A percentile compares a stretch with the other conserved stretches of the same genome.
Conservation (phyloP, 176 grass and related monocot species). For the Canna indica region DNA sequence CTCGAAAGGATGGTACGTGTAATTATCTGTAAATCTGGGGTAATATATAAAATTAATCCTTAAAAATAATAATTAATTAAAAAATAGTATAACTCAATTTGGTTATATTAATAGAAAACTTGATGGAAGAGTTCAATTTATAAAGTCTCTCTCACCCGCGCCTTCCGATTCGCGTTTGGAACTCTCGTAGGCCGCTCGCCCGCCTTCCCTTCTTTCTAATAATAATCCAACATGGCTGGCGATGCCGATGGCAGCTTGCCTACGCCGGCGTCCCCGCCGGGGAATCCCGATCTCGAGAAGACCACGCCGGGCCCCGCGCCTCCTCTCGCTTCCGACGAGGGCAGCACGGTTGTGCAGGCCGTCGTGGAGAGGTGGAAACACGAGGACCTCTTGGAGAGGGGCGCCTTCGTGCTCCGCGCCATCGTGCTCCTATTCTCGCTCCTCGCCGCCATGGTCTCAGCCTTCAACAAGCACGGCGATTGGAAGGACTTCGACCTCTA, state of each 20-base stretch:
- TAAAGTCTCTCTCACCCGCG: too few species aligned
- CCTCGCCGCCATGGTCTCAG: constrained; percentile 41
- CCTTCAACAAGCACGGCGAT: constrained; percentile 58
- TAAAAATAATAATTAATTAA: too few species aligned
- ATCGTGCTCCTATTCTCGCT: constrained; percentile 36
- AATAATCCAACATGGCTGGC: too few species aligned
- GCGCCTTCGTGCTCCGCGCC: constrained; percentile 30
- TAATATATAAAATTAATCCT: too few species aligned
- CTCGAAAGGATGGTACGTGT: too few species aligned
- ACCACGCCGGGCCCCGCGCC: not conserved
- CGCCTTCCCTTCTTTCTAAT: too few species aligned
- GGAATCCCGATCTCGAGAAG: constrained; percentile 15
- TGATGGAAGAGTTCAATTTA: too few species aligned
- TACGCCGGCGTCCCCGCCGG: not conserved
- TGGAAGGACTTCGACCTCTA: constrained; percentile 56
- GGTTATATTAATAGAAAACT: too few species aligned
- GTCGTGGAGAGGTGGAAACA: constrained; percentile 26
- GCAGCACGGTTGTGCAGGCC: constrained; percentile 19
- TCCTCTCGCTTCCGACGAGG: not conserved
- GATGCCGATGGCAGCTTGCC: not conserved
- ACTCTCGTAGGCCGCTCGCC: too few species aligned
- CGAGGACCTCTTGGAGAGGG: constrained; percentile 39
- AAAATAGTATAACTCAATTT: too few species aligned
- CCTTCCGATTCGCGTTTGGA: too few species aligned
- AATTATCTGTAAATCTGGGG: too few species aligned